Evolutionary conservation across 129 eudicot genomes (phyloP).

Genomic region (Flaveria trinervia): DNA sequence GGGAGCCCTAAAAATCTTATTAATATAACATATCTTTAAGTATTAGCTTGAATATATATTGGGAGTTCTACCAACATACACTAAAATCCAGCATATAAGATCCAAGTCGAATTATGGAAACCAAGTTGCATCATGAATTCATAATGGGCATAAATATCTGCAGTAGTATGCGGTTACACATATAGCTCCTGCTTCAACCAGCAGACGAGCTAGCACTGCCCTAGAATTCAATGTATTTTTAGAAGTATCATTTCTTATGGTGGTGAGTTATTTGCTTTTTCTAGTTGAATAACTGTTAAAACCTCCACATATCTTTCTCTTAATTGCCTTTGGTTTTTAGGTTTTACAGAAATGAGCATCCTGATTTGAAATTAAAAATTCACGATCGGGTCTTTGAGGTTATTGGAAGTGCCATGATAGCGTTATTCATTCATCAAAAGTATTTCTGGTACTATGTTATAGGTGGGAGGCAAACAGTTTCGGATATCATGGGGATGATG

Average conservation of each 20-base stretch:
- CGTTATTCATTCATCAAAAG: not conserved
- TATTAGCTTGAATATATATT: not conserved
- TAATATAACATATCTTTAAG: not conserved
- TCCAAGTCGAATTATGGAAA: not conserved
- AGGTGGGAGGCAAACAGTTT: constrained; percentile 98
- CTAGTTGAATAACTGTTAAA: not conserved
- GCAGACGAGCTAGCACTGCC: not conserved
- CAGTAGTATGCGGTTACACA: not conserved
- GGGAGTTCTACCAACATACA: not conserved
- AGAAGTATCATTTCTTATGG: not conserved
- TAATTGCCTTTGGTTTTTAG: not conserved
- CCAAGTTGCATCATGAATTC: not conserved
- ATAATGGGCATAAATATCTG: not conserved
- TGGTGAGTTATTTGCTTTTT: not conserved
- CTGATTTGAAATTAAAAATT: not conserved
- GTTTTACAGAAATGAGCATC: not conserved
- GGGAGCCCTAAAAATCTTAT: not conserved
- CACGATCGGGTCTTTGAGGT: not conserved
- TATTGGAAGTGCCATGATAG: constrained; percentile 3
- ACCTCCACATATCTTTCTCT: not conserved
- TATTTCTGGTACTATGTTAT: constrained; percentile 9
- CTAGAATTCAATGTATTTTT: not conserved
- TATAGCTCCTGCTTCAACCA: not conserved
- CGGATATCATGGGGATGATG: constrained; percentile 98
- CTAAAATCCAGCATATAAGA: not conserved